Percentiles rank a stretch among this genome's conserved stretches.
Evolutionary conservation across 768 basidiomycete species (phyloP).

Genomic region (Mycena albidolilacea): DNA sequence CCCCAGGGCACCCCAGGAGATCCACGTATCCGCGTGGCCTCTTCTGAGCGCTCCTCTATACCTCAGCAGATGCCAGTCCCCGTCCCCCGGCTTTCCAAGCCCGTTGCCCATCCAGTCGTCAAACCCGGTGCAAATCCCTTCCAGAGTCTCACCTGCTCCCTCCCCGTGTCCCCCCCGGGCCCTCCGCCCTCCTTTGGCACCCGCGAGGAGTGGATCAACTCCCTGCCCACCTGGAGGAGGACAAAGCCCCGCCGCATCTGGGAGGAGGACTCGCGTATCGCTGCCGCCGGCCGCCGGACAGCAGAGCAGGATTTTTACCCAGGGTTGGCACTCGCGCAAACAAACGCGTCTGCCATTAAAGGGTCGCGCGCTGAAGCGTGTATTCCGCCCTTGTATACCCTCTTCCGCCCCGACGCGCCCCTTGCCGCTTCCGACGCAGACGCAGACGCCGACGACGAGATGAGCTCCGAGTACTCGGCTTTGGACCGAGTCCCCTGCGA

Average conservation of each 20-base stretch:
- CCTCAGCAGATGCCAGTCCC: slow-evolving; percentile 89
- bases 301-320: slow-evolving; percentile 72
- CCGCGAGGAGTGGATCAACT: slow-evolving; percentile 82
- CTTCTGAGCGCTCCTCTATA: slow-evolving; percentile 55
- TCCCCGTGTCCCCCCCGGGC: slow-evolving; percentile 72
- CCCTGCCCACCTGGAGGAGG: slow-evolving; percentile 80
- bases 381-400: slow-evolving; percentile 78
- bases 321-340: slow-evolving; percentile 82
- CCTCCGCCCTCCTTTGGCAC: slow-evolving; percentile 76
- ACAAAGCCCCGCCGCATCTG: slow-evolving; percentile 77
- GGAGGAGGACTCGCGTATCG: slow-evolving; percentile 65
- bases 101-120: slow-evolving; percentile 74
- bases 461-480: slow-evolving; percentile 56
- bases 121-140: slow-evolving; percentile 69
- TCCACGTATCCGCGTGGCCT: slow-evolving; percentile 58
- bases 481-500: slow-evolving; percentile 54
- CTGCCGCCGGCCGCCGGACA: slow-evolving; percentile 40
- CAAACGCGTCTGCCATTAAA: slow-evolving; percentile 87
- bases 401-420: slow-evolving; percentile 34
- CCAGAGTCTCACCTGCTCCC: slow-evolving; percentile 68
- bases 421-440: slow-evolving; percentile 53
- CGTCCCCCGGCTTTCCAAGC: slow-evolving; percentile 74
- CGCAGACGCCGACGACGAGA: slow-evolving; percentile 60
- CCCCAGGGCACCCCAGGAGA: slow-evolving; percentile 58
- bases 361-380: slow-evolving; percentile 88